Conservation (phyloP, 2,329 filamentous ascomycete species). For the Alternaria tenuissima region DNA sequence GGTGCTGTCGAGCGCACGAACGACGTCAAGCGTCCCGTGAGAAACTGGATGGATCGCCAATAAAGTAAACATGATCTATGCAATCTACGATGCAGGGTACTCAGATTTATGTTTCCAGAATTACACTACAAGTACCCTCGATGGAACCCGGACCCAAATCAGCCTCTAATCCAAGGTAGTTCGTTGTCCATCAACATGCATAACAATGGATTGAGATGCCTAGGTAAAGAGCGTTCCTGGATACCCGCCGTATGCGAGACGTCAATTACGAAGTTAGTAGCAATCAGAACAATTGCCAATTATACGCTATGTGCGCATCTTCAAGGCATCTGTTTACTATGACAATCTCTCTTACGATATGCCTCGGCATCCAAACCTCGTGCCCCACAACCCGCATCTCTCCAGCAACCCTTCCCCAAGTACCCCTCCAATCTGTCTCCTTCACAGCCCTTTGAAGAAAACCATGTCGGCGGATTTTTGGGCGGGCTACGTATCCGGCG, state of each 20-base stretch:
- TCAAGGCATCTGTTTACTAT: neutral
- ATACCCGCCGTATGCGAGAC: neutral
- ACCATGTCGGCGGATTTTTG: slow-evolving; percentile 89
- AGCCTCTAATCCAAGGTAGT: neutral
- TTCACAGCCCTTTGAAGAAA: neutral
- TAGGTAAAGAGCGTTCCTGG: neutral
- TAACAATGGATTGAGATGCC: neutral
- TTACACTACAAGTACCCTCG: neutral
- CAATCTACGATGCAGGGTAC: neutral
- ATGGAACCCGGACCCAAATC: neutral
- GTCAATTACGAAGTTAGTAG: neutral
- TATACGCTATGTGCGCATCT: neutral
- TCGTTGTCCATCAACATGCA: neutral
- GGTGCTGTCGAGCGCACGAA: neutral
- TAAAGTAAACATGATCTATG: neutral
- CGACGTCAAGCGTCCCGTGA: slow-evolving; percentile 1
- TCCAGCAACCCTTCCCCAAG: slow-evolving; percentile 8
- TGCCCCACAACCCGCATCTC: slow-evolving; percentile 14
- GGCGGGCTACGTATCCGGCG: slow-evolving; percentile 90
- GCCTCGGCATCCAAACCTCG: slow-evolving; percentile 24
- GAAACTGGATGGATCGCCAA: neutral
- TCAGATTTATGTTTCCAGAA: neutral
- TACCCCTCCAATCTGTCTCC: slow-evolving; percentile 21
- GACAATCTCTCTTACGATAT: neutral
- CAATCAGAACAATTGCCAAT: neutral